Evolutionary conservation across 345 rosid species (phyloP), one percentile per base, ranked within the genome.

Genomic region (Arabidopsis arenosa): DNA sequence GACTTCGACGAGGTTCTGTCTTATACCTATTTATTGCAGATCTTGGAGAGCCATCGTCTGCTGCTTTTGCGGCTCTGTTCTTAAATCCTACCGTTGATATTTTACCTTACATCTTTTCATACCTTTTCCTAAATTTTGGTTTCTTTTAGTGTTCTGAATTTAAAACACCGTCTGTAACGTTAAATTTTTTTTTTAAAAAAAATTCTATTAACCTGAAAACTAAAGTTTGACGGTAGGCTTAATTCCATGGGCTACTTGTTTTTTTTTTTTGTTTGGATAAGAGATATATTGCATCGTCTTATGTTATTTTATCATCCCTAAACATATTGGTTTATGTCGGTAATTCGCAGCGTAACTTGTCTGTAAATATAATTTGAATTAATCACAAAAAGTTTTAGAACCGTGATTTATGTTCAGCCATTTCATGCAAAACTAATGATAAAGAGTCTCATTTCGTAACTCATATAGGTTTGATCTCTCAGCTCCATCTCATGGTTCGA

Each of bases 41-140:
- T 84, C 88, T 36, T 86, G 93, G 96, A 86, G 73, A 63, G 96
- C 93, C 62, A 80, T 88, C 2, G 82, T 86, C 0, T 90, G 92
- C 58, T 83, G 87, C 23, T 84, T 85, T 61, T 88, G 96, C 41
- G 92, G 93, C 68, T 81, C 96, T 55, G 66, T 83, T 51, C 89
- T 90, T 33, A 87, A 80, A 79, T 85, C 92, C n/a, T 90, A 88
- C 61, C 74, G 88, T 58, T 90, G 53, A 73, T 21, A 40, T 58
- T 28, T 12, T 7, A 2, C 8, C 39, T 8, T 48, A 37, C 26
- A 48, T 59, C 14, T 23, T 56, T 5, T 33, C 7, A 23, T n/a
- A 10, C 1, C 21, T 36, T 65, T 15, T 41, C 51, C 28, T 23
- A 40, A 13, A 11, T 51, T 33, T 18, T 28, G 13, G 2, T 62